Percentiles rank a stretch among this genome's conserved stretches.
Evolutionary conservation across 345 rosid species (phyloP).

Genomic region (Brassica juncea): DNA sequence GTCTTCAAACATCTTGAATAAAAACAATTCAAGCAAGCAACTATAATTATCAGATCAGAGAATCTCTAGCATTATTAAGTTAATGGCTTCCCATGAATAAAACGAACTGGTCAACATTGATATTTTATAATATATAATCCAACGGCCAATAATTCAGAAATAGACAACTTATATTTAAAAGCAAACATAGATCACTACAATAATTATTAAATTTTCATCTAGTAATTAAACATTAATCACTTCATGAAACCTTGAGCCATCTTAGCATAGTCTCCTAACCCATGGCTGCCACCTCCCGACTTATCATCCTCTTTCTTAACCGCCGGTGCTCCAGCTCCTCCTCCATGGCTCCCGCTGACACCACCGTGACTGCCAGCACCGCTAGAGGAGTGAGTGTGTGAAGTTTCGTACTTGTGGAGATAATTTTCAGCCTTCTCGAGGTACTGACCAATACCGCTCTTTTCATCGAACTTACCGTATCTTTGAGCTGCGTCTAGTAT

Average conservation of each 20-base stretch:
- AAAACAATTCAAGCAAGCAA: no score
- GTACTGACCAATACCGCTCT: slow-evolving; percentile 59
- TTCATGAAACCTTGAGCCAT: slow-evolving; percentile 67
- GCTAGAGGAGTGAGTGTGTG: slow-evolving; percentile 42
- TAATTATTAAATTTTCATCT: background rate
- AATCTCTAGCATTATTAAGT: background rate
- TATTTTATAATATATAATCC: background rate
- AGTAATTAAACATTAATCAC: slow-evolving; percentile 16
- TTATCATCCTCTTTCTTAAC: slow-evolving; percentile 41
- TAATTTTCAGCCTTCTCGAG: slow-evolving; percentile 71
- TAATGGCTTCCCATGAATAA: background rate
- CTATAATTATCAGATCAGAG: no score
- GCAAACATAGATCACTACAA: slow-evolving; percentile 23
- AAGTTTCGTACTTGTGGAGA: slow-evolving; percentile 56
- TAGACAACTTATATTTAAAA: background rate
- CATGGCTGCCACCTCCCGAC: slow-evolving; percentile 44
- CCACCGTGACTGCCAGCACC: background rate
- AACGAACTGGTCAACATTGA: background rate
- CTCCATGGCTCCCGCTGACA: background rate
- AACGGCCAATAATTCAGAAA: slow-evolving; percentile 1
- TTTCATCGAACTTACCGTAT: slow-evolving; percentile 72
- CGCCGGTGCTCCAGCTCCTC: slow-evolving; percentile 3
- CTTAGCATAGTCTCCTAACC: slow-evolving; percentile 59
- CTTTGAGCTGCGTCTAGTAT: slow-evolving; percentile 59
- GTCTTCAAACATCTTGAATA: background rate